phyloP scores from a whole-genome alignment of 2,329 filamentous ascomycete genomes.

The Bipolaris sorokiniana region DNA sequence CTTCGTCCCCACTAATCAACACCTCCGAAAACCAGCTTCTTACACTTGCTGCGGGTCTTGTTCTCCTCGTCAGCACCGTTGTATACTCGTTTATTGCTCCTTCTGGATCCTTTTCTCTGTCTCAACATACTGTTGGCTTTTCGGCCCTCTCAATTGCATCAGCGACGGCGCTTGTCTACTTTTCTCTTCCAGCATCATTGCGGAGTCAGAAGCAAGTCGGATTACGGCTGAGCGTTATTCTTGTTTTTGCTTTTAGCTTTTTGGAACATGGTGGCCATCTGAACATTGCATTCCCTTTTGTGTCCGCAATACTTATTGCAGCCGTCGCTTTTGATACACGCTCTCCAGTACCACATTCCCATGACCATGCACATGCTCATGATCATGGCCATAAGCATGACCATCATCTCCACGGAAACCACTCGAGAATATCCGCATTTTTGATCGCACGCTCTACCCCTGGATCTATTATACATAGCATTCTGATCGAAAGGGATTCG shows the following conservation, averaged over 20 bases:
- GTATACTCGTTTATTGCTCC: slow-evolving; percentile 44
- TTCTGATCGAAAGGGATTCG: slow-evolving; percentile 89
- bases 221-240: slow-evolving; percentile 37
- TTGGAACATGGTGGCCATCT: slow-evolving; percentile 28
- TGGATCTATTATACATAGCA: slow-evolving; percentile 81
- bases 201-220: slow-evolving; percentile 47
- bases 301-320: slow-evolving; percentile 45
- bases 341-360: slow-evolving; percentile 32
- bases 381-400: slow-evolving; percentile 36
- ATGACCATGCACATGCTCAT: slow-evolving; percentile 37
- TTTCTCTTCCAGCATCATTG: slow-evolving; percentile 51
- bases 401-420: slow-evolving; percentile 53
- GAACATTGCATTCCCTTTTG: slow-evolving; percentile 24
- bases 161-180: slow-evolving; percentile 52
- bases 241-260: slow-evolving; percentile 31
- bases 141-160: slow-evolving; percentile 52
- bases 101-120: slow-evolving; percentile 40
- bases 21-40: slow-evolving; percentile 51
- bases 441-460: slow-evolving; percentile 72
- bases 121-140: slow-evolving; percentile 43
- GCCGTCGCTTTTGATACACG: slow-evolving; percentile 52
- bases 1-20: slow-evolving; percentile 44
- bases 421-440: slow-evolving; percentile 73
- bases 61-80: slow-evolving; percentile 48
- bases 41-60: slow-evolving; percentile 51